Conservation (phyloP, 805 yeast genomes). For the Nakazawaea pomicola region DNA sequence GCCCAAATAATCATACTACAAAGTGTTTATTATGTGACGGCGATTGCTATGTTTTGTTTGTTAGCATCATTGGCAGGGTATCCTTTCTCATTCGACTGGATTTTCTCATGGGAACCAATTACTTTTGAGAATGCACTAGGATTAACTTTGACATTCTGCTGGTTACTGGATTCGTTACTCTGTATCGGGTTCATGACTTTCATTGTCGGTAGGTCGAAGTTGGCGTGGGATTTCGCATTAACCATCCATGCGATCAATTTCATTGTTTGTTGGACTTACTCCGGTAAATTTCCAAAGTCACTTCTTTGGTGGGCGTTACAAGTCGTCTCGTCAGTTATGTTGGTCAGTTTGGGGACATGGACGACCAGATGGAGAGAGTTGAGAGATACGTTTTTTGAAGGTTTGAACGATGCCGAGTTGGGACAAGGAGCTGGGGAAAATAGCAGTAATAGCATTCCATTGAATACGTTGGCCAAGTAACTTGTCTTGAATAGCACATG, state of each 20-base stretch:
- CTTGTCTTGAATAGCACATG: too few relatives aligned
- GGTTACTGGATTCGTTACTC: conserved; percentile 80
- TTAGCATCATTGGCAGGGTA: conserved; percentile 69
- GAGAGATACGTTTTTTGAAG: conserved; percentile 84
- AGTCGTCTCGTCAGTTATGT: conserved; percentile 54
- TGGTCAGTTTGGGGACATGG: conserved; percentile 84
- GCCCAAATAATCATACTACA: conserved; percentile 78
- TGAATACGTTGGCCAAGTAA: neutral
- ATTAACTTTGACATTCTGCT: conserved; percentile 61
- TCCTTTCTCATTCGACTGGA: conserved; percentile 59
- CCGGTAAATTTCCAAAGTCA: conserved; percentile 63
- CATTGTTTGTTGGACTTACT: conserved; percentile 58
- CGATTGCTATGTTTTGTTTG: conserved; percentile 57
- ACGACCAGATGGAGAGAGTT: conserved; percentile 89
- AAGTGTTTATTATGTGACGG: conserved; percentile 70
- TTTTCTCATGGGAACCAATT: conserved; percentile 77
- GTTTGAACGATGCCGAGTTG: conserved; percentile 58
- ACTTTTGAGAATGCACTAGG: conserved; percentile 78
- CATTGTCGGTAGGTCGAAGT: conserved; percentile 85
- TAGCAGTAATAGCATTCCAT: neutral
- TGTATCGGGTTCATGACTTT: conserved; percentile 82
- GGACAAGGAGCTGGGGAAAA: conserved; percentile 22
- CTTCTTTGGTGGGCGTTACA: conserved; percentile 86
- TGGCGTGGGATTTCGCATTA: conserved; percentile 96
- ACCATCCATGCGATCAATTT: conserved; percentile 84